Evolutionary conservation across 306 rosid species (phyloP).

Genomic region (Gillenia trifoliata): DNA sequence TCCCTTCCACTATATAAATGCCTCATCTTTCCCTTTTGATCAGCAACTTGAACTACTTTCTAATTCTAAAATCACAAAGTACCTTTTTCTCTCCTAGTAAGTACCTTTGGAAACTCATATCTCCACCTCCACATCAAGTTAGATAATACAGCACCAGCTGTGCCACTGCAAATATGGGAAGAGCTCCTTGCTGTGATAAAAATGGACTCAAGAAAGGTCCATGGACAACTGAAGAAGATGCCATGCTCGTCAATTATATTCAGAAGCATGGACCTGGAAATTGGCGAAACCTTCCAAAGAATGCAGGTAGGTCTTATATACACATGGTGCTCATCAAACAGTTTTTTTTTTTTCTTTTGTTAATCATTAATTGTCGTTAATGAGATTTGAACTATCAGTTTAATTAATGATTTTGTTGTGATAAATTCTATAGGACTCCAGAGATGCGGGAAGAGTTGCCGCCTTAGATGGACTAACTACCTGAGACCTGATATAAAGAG

Average conservation of each 20-base stretch:
- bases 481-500: slow-evolving; percentile 89
- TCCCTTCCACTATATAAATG: slow-evolving; percentile 33
- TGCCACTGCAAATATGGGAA: slow-evolving; percentile 51
- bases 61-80: slow-evolving; percentile 1
- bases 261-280: slow-evolving; percentile 75
- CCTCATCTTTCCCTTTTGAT: slow-evolving; percentile 12
- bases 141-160: background rate
- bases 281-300: slow-evolving; percentile 83
- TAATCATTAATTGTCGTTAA: background rate
- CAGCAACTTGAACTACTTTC: slow-evolving; percentile 26
- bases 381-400: background rate
- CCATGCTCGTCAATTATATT: slow-evolving; percentile 44
- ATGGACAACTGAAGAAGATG: slow-evolving; percentile 94
- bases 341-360: background rate
- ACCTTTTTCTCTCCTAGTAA: background rate
- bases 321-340: background rate
- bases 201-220: slow-evolving; percentile 90
- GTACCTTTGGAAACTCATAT: background rate
- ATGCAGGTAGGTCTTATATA: slow-evolving; percentile 62
- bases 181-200: slow-evolving; percentile 93
- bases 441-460: slow-evolving; percentile 96
- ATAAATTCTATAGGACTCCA: slow-evolving; percentile 41
- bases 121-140: background rate
- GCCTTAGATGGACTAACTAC: slow-evolving; percentile 94
- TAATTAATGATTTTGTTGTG: background rate